Percentiles rank a stretch among this genome's conserved stretches.
Conservation (phyloP, 2,329 filamentous ascomycete genomes). For the Didymella keratinophila region DNA sequence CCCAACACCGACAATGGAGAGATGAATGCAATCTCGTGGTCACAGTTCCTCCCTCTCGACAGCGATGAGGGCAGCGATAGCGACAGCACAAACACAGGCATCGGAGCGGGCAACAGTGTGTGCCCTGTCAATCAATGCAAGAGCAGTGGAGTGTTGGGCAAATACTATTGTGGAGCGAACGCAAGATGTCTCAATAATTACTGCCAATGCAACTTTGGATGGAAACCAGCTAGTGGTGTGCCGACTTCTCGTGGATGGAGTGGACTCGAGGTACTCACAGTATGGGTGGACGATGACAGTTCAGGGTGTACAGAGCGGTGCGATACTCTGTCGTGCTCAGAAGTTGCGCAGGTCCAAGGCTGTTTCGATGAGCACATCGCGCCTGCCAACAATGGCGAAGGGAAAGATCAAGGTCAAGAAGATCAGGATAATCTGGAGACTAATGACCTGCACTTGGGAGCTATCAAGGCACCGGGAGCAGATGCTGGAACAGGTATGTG, state of each 20-base stretch:
- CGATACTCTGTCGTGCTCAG: slow-evolving; percentile 12
- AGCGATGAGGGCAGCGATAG: background rate
- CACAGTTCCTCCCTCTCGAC: slow-evolving; percentile 9
- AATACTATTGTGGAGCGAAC: slow-evolving; percentile 9
- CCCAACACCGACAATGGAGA: slow-evolving; percentile 11
- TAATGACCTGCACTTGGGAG: slow-evolving; percentile 4
- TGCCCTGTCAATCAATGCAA: slow-evolving; percentile 9
- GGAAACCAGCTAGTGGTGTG: slow-evolving; percentile 3
- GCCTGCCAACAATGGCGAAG: background rate
- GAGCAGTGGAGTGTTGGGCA: background rate
- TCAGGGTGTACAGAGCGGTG: slow-evolving; percentile 13
- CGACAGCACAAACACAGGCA: background rate
- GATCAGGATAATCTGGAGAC: background rate
- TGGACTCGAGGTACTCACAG: slow-evolving; percentile 17
- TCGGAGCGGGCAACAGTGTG: background rate
- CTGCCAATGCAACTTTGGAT: slow-evolving; percentile 15
- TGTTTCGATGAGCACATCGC: slow-evolving; percentile 4
- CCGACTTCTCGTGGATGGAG: slow-evolving; percentile 10
- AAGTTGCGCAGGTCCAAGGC: slow-evolving; percentile 10
- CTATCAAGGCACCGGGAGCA: slow-evolving; percentile 13
- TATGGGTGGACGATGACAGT: slow-evolving; percentile 2
- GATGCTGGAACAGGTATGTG: background rate
- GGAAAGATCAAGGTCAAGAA: background rate
- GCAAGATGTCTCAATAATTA: slow-evolving; percentile 6
- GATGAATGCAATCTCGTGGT: slow-evolving; percentile 17